Evolutionary conservation across 2,329 filamentous ascomycete species (phyloP), one percentile per base, ranked within the genome.

Genomic region (Phyllosticta citribraziliensis): DNA sequence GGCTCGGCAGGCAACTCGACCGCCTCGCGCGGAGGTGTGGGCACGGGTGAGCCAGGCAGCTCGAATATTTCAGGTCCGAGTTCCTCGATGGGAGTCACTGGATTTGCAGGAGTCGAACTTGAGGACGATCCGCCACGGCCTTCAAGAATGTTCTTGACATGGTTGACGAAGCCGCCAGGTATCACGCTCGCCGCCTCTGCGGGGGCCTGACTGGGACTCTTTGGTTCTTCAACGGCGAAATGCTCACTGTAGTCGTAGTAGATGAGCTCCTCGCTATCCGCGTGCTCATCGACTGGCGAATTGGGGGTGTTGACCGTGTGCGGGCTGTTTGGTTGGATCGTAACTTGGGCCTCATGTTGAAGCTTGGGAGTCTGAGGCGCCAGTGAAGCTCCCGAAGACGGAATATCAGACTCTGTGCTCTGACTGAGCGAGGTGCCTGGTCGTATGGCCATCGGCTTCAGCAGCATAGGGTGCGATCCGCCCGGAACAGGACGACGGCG

Each of bases 321-420:
- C 5, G 59, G 22, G 25, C 24, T 30, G 52, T n/a, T 54, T 9
- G 50, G 50, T 3, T 62, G 60, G n/a, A 66, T 53, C 22, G 67
- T 60, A 5, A 72, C 72, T 60, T 74, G 72, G 52, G 75, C 69
- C 10, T 71, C 68, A 17, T 66, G 69, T 14, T 68, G 65, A 63
- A 76, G 72, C 56, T 70, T 72, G 0, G 78, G 77, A 8, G 77
- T 79, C 24, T 74, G 72, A 19, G 76, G 76, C 6, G 68, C 69
- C n/a, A 73, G 72, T 1, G 73, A 75, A 40, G 74, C 70, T 62
- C 78, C 76, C 1, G 76, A 79, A 1, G 76, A 78, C 14, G 74
- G 74, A 5, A 71, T 68, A 14, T 76, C 73, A 1, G 70, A 69
- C 52, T 77, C 74, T 5, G 72, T 73, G 59, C 73, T 70, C 55